These are phyloP conservation scores for Beta corolliflora DNA, from an alignment of 179 eudicot genomes.

Conservation along the genomic window DNA sequence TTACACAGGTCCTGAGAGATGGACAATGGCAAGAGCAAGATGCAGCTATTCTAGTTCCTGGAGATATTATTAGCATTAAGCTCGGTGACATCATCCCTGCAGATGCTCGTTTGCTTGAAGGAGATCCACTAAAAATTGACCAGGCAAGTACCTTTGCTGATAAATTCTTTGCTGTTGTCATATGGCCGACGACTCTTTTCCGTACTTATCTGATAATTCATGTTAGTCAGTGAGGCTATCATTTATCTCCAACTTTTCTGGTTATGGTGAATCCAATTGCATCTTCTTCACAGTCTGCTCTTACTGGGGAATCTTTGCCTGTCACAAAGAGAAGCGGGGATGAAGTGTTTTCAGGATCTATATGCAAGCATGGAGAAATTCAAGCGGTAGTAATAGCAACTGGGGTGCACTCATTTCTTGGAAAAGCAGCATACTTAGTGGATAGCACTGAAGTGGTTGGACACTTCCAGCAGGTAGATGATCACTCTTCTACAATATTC, in stretches of 20 bases:
- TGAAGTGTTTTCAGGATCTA: conserved; percentile 73
- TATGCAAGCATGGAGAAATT: conserved; percentile 75
- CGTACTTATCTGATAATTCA: background rate
- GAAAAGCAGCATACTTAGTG: conserved; percentile 74
- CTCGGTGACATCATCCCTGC: conserved; percentile 82
- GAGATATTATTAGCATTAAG: conserved; percentile 74
- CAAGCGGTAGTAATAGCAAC: conserved; percentile 78
- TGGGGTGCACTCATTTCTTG: conserved; percentile 73
- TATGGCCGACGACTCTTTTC: background rate
- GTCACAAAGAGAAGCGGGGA: conserved; percentile 64
- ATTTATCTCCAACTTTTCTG: background rate
- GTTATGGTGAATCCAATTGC: conserved; percentile 2
- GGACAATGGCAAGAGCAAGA: conserved; percentile 71
- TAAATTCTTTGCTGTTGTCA: background rate
- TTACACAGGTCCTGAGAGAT: conserved; percentile 60
- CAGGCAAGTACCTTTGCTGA: conserved; percentile 45
- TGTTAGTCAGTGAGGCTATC: background rate
- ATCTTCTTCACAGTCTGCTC: conserved; percentile 53
- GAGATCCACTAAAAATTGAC: conserved; percentile 70
- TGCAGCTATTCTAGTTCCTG: conserved; percentile 69
- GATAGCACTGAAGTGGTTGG: conserved; percentile 65
- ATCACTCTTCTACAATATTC: background rate
- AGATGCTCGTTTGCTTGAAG: conserved; percentile 76
- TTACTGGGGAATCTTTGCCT: conserved; percentile 68
- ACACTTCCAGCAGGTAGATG: conserved; percentile 68